These are phyloP conservation scores for Eimeria sp. DNA, from an alignment of 169 alveolate species.

Conservation along the genomic window DNA sequence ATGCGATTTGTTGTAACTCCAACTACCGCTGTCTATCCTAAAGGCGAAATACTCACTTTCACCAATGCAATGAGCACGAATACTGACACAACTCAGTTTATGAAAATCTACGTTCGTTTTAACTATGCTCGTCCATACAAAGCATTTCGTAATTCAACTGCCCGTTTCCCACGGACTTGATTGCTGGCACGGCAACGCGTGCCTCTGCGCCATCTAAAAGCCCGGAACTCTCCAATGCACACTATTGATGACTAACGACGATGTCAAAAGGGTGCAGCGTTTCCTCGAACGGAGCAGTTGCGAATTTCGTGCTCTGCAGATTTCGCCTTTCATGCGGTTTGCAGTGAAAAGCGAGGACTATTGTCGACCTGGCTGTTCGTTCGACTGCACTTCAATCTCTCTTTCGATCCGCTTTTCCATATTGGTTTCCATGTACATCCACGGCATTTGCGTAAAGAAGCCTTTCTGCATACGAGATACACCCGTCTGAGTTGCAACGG, in stretches of 20 bases:
- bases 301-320: not conserved
- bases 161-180: not conserved
- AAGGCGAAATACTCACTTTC: not conserved
- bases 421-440: not conserved
- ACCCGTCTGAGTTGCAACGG: not conserved
- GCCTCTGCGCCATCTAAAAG: not conserved
- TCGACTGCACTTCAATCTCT: not conserved
- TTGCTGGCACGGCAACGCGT: not conserved
- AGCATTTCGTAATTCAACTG: not conserved
- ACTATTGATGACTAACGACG: not conserved
- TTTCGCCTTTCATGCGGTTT: not conserved
- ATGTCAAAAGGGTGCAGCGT: not conserved
- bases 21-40: not conserved
- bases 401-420: not conserved
- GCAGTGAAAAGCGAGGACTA: not conserved
- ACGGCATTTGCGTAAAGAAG: not conserved
- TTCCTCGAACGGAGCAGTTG: not conserved
- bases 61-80: not conserved
- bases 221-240: not conserved
- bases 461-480: not conserved
- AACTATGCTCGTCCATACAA: not conserved
- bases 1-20: not conserved
- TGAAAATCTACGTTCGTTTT: not conserved
- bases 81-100: not conserved
- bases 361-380: not conserved